Base-by-base conservation (phyloP, 192 early-diverging fungal species). In the Backusella psychrophila region DNA sequence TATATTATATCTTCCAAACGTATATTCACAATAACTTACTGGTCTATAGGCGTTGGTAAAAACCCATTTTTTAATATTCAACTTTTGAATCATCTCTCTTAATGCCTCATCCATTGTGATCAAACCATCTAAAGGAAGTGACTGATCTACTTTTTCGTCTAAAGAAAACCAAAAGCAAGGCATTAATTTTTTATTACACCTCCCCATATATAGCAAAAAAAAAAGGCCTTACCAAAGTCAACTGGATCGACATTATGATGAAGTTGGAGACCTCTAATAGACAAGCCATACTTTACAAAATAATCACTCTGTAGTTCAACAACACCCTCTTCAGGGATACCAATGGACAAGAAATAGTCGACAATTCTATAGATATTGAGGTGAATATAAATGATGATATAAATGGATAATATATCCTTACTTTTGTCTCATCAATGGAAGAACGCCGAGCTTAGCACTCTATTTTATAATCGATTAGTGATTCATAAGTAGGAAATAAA, bases 31-130 rank as follows among this genome's bases (percentile, higher is more conserved):
- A 41, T 19, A 31, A 81, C 82, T 31, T 86, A 89, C 88, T 11
- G 81, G 75, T 53, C 83, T 77, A 66, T 89, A 91, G 8, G 94
- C 94, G 73, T 95, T 95, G 59, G 94, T 95, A 71, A 93, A 92
- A 19, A 92, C 88, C 92, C 93, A 93, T 59, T 91, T 90, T 19
- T 87, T 90, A 3, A 88, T 81, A 5, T 82, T 83, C 15, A 90
- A 69, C 0, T 73, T 69, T 56, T 77, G 66, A 38, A 95, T 82
- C 87, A 94, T 93, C 6, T 80, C 67, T 23, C 91, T 87, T 38
- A 95, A 79, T 41, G 85, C 80, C 1, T 82, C 80, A 75, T 95
- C 90, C 33, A 81, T 80, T 29, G 85, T 84, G 17, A 95, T 82
- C 5, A 92, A 70, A 0, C 85, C 76, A 73, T 94, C 90, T 4